Percentiles rank a stretch among this genome's conserved stretches.
These are phyloP conservation scores for Cordyceps pruinosa DNA, from an alignment of 2,329 filamentous ascomycete genomes.

Conservation along the genomic window DNA sequence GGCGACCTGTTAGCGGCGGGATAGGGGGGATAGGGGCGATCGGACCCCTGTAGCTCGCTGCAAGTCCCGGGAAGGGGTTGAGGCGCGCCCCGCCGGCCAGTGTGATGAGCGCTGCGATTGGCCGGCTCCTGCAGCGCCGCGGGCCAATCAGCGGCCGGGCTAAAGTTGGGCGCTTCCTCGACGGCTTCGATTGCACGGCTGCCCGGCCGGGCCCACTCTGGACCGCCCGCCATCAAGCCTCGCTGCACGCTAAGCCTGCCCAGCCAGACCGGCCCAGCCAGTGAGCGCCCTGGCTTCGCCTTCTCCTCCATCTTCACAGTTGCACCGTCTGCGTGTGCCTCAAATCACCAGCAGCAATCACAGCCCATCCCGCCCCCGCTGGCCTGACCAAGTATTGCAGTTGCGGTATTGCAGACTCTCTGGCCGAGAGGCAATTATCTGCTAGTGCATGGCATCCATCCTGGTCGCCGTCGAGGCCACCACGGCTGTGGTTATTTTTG, in stretches of 20 bases:
- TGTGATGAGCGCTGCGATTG: slow-evolving; percentile 10
- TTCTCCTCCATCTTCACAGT: background rate
- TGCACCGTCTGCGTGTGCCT: background rate
- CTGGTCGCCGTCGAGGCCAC: background rate
- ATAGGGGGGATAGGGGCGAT: slow-evolving; percentile 3
- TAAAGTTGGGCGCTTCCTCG: slow-evolving; percentile 15
- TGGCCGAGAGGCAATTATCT: background rate
- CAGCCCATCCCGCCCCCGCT: background rate
- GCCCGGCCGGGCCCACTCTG: background rate
- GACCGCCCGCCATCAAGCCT: slow-evolving; percentile 7
- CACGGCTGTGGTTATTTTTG: slow-evolving; percentile 1
- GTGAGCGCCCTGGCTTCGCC: background rate
- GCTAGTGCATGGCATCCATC: background rate
- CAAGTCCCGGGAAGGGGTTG: background rate
- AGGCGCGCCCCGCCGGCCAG: background rate
- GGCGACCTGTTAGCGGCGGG: slow-evolving; percentile 10
- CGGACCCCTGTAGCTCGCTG: slow-evolving; percentile 7
- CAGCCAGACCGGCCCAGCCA: background rate
- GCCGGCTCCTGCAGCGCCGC: background rate
- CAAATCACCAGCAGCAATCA: background rate
- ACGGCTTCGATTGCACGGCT: slow-evolving; percentile 13
- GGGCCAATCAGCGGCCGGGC: slow-evolving; percentile 5
- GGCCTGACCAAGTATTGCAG: too few species aligned
- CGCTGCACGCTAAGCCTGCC: background rate
- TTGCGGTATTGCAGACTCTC: background rate